These are phyloP conservation scores for Cryptococcus sp. DNA, from an alignment of 1,284 basidiomycete genomes.

Conservation along the genomic window DNA sequence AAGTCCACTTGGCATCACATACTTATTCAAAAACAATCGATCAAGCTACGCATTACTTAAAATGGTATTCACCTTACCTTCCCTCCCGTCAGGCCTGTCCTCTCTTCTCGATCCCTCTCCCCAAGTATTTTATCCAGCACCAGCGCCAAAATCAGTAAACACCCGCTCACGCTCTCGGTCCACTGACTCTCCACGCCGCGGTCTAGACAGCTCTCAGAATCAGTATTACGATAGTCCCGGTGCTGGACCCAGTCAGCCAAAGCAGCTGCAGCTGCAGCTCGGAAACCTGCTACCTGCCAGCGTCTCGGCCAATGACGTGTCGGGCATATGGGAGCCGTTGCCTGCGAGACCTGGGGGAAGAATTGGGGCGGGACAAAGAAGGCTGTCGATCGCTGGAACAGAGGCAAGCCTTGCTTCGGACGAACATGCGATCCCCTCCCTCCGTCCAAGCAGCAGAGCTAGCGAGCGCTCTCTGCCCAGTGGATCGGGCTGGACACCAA, in stretches of 20 bases:
- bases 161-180: conserved; percentile 6
- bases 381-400: neutral
- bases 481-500: neutral
- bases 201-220: neutral
- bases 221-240: neutral
- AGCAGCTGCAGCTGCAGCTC: neutral
- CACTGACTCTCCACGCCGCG: neutral
- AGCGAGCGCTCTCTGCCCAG: neutral
- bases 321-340: neutral
- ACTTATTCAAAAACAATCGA: too few species aligned
- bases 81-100: conserved; percentile 18
- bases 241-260: neutral
- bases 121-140: conserved; percentile 24
- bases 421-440: too few species aligned
- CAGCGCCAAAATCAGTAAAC: conserved; percentile 6
- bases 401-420: too few species aligned
- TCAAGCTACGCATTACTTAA: neutral
- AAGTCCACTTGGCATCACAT: too few species aligned
- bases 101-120: conserved; percentile 25
- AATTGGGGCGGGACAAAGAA: neutral
- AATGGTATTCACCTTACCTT: conserved; percentile 23
- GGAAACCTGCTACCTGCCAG: neutral
- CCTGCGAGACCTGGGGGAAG: neutral
- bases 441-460: too few species aligned
- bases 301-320: neutral